Base-by-base conservation (phyloP, 2,329 filamentous ascomycete genomes). In the Eurotiales sp. region DNA sequence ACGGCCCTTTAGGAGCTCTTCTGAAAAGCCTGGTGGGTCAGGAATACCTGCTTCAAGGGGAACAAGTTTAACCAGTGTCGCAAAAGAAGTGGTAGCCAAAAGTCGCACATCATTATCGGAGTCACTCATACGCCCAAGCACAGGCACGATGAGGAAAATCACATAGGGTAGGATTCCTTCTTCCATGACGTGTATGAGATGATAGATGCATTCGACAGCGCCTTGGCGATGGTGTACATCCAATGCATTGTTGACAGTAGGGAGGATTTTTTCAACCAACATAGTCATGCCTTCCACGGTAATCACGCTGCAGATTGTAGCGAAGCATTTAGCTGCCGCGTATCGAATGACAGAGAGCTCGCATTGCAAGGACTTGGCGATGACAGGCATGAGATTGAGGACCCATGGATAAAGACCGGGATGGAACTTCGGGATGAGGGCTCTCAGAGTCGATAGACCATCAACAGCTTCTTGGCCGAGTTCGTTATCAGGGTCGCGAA, bases 121-220 rank as follows among this genome's bases (percentile, higher is more conserved):
- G 68, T 99, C 93, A 65, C 93, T 97, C 93, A 99, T 99, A 40
- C 93, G 86, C 49, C 93, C 93, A 46, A 99, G 80, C 3, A 99
- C 93, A 12, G 93, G 93, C 11, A 97, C 95, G 53, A 99, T 95
- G 58, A 99, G 82, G 82, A 99, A 99, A 62, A 99, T 96, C 56
- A 99, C 93, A 64, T 99, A 99, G 3, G 95, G 93, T 25, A 99
- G 73, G 52, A 99, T 99, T 32, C 83, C 82, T 66, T 97, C 93
- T 56, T 95, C 93, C 93, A 99, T 99, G 46, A 96, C 91, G 54
- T 95, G 89, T 57, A 99, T 99, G 53, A 99, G 77, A 70, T 99
- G 93, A 66, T 99, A 99, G 54, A 99, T 88, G 60, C 85, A 90
- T 71, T 99, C 93, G 52, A 95, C 93, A 5, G 90, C 90, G 56